A percentile compares a stretch with the other conserved stretches of the same genome.
These are phyloP conservation scores for Zhuliangozyma blackwelliae DNA, from an alignment of 1,139 yeast species.

Conservation along the genomic window DNA sequence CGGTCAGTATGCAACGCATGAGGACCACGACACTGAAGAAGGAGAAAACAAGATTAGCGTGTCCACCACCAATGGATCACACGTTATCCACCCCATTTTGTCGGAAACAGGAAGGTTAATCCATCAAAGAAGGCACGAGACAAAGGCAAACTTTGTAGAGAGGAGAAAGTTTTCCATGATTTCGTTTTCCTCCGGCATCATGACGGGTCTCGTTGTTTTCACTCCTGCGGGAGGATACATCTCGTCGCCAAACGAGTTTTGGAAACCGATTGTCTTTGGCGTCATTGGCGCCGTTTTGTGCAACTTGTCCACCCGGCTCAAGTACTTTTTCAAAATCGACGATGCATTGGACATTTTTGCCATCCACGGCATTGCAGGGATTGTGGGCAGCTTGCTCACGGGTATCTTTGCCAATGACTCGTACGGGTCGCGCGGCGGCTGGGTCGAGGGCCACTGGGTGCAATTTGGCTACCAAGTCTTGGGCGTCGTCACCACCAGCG, in stretches of 20 bases:
- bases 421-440: conserved; percentile 41
- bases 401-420: conserved; percentile 37
- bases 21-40: background rate
- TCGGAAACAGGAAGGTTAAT: conserved; percentile 19
- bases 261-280: conserved; percentile 43
- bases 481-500: conserved; percentile 39
- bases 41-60: background rate
- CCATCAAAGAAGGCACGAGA: conserved; percentile 18
- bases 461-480: conserved; percentile 48
- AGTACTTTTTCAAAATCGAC: conserved; percentile 36
- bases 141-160: conserved; percentile 15
- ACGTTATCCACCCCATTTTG: conserved; percentile 1
- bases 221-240: conserved; percentile 48
- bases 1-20: conserved; percentile 10
- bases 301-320: conserved; percentile 39
- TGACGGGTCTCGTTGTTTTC: conserved; percentile 42
- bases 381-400: conserved; percentile 39
- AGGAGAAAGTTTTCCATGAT: conserved; percentile 36
- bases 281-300: conserved; percentile 34
- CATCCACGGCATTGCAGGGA: conserved; percentile 43
- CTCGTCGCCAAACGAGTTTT: conserved; percentile 32
- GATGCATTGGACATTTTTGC: conserved; percentile 47
- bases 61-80: too few relatives aligned
- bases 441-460: conserved; percentile 44
- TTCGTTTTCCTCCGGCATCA: conserved; percentile 40